Evolutionary conservation across 345 rosid species (phyloP), one percentile per base, ranked within the genome.

Genomic region (Leavenworthia alabamica): DNA sequence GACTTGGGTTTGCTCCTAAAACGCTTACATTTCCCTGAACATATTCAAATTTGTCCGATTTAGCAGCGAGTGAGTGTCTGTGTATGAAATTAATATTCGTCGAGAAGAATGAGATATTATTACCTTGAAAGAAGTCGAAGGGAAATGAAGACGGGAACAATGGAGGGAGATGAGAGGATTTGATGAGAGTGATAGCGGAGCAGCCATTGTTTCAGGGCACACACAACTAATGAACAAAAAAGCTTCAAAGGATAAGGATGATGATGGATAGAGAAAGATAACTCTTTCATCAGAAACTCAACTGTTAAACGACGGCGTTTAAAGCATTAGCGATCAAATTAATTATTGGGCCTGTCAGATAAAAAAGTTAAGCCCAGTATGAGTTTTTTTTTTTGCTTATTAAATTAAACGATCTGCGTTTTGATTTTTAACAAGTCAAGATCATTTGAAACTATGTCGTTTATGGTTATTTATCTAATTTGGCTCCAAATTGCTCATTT

Each of bases 21-120:
- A 46, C 60, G n/a, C 66, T 75, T 36, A 66, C 24, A 73, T 68
- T 79, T 61, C 82, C 82, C 82, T 74, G 76, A 8, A 19, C 6
- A 62, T 2, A 28, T 32, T 66, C 22, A 3, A 37, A 26, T 6
- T 12, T 8, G n/a, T n/a, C n/a, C n/a, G n/a, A n/a, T n/a, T 15
- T 43, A 24, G 0, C 15, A 2, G 43, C 22, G 22, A 20, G 2
- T 20, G 1, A 2, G 22, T 20, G 2, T 20, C 14, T 27, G 10
- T 41, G 12, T n/a, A 15, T 5, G 2, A 10, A 17, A 3, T n/a
- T n/a, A 3, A 10, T 26, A 3, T n/a, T n/a, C n/a, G n/a, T n/a
- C n/a, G n/a, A 3, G 0, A 8, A 8, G 32, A 54, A 8, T 19
- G 8, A 57, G 56, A 36, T 16, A 43, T 47, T 48, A 47, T 47